Conservation (phyloP, 495 filamentous ascomycete species). For the Penicillium verhagenii region DNA sequence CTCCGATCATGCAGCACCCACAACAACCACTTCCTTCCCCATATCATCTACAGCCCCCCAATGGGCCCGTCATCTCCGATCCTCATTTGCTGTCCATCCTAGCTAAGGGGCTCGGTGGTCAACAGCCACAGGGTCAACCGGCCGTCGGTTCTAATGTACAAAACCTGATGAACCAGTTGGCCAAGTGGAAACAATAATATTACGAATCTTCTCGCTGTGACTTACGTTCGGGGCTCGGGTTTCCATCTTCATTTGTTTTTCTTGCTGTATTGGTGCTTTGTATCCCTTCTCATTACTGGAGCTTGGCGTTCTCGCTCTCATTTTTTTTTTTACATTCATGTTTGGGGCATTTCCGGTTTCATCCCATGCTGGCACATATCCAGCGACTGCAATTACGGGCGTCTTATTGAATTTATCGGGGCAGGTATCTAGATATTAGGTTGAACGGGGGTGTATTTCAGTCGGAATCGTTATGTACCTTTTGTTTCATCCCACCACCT, state of each 20-base stretch:
- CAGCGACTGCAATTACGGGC: conserved; percentile 22
- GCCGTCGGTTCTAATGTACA: conserved; percentile 49
- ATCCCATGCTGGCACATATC: conserved; percentile 17
- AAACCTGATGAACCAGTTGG: conserved; percentile 60
- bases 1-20: conserved; percentile 32
- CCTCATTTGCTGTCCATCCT: conserved; percentile 48
- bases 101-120: conserved; percentile 39
- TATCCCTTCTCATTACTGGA: conserved; percentile 10
- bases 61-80: conserved; percentile 36
- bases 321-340: conserved; percentile 5
- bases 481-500: background rate
- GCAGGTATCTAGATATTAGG: conserved; percentile 25
- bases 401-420: conserved; percentile 13
- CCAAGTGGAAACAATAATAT: conserved; percentile 59
- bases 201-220: conserved; percentile 27
- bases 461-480: conserved; percentile 17
- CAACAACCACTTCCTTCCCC: conserved; percentile 36
- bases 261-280: conserved; percentile 8
- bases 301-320: conserved; percentile 21
- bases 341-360: background rate
- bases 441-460: conserved; percentile 13
- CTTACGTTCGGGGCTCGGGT: conserved; percentile 2
- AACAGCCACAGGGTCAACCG: conserved; percentile 42
- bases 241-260: conserved; percentile 3
- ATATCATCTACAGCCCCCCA: conserved; percentile 34